These are phyloP conservation scores for Alternaria conjuncta DNA, from an alignment of 2,329 filamentous ascomycete genomes.

Conservation along the genomic window DNA sequence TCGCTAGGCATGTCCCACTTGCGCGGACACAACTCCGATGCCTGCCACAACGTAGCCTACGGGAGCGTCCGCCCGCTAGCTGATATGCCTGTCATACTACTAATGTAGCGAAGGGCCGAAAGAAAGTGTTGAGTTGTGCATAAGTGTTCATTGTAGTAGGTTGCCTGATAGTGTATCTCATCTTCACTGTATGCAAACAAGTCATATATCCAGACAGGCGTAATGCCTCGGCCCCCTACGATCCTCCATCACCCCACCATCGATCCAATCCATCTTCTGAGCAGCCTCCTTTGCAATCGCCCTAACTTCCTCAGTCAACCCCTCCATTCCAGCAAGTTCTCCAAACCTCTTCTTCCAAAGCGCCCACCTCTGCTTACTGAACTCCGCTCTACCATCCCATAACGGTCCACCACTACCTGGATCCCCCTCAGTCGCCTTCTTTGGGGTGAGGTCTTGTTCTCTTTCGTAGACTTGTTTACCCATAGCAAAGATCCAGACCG, in stretches of 20 bases:
- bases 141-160: background rate
- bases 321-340: background rate
- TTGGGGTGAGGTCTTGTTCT: background rate
- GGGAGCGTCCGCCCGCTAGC: background rate
- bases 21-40: background rate
- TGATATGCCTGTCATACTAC: background rate
- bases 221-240: too few relatives aligned
- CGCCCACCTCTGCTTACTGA: constrained; percentile 1
- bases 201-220: background rate
- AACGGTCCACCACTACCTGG: background rate
- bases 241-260: background rate
- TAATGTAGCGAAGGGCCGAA: background rate
- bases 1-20: background rate
- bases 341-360: constrained; percentile 5
- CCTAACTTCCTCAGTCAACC: background rate
- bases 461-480: background rate
- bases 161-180: background rate
- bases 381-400: background rate
- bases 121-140: background rate
- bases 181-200: background rate
- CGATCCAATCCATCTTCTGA: background rate
- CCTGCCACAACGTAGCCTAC: background rate
- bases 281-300: background rate
- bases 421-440: background rate
- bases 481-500: background rate